Evolutionary conservation across 441 rosid species (phyloP), one percentile per base, ranked within the genome.

Genomic region (Capsella rubella): DNA sequence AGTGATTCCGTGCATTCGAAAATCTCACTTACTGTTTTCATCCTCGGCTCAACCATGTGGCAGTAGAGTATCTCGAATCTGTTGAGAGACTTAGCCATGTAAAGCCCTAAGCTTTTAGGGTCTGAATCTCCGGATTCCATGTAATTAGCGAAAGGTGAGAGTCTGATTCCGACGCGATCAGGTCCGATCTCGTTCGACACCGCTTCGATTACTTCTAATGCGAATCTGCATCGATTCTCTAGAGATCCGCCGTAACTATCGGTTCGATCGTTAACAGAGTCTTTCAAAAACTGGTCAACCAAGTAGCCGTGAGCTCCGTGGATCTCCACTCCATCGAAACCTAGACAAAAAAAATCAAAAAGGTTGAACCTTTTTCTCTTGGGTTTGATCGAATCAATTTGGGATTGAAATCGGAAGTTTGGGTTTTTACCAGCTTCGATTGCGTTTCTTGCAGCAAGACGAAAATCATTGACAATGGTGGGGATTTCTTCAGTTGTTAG

Each of bases 41-140:
- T 76, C 31, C 81, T 76, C 3, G 93, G 90, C 65, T 87, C 90
- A 21, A 87, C 82, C 88, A 84, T 62, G 71, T 86, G 91, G 43
- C 92, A 87, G 34, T 85, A 85, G 1, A 82, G 77, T 25, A 85
- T 79, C 3, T 77, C 55, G 27, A 51, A 77, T 37, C 53, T 67
- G 69, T 81, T 87, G 58, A 87, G 69, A 4, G 87, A 74, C 37
- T 79, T 68, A 0, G 64, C 89, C 86, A 87, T 81, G 84, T 81
- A 78, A 0, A 81, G 12, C 0, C 85, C 89, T 43, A 87, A 35
- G 7, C 61, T 80, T 73, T 67, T 11, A 0, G 85, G 86, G 15
- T 82, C 42, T 3, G 87, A 77, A 55, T 82, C 87, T n/a, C 34
- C 68, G 0, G 72, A 67, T 18, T 83, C 81, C 60, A 72, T 67